A percentile compares a stretch with the other conserved stretches of the same genome.
These are phyloP conservation scores for Botrytis hyacinthi DNA, from an alignment of 2,329 filamentous ascomycete species.

Conservation along the genomic window DNA sequence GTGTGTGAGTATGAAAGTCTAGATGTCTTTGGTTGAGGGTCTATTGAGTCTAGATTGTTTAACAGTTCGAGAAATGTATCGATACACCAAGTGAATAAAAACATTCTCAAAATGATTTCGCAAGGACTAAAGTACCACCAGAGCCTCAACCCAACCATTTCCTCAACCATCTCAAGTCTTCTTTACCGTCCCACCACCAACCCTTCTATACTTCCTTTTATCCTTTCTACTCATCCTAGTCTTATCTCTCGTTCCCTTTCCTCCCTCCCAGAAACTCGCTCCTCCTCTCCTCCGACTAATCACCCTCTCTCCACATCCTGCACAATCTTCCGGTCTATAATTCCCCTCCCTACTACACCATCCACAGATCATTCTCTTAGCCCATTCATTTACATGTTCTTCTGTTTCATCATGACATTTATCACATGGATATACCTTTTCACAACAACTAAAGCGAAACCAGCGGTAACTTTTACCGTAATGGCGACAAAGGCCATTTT, in stretches of 20 bases:
- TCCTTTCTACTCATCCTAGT: conserved; percentile 72
- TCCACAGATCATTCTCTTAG: conserved; percentile 79
- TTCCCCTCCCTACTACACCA: conserved; percentile 79
- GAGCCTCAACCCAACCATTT: not conserved
- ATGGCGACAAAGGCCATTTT: conserved; percentile 54
- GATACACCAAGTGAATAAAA: not conserved
- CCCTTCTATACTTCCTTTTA: conserved; percentile 67
- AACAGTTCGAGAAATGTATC: not conserved
- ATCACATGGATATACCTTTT: conserved; percentile 59
- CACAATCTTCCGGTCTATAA: conserved; percentile 73
- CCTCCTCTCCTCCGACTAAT: conserved; percentile 60
- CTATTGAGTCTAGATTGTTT: not conserved
- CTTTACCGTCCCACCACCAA: conserved; percentile 41
- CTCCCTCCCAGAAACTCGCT: conserved; percentile 80
- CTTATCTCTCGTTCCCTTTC: conserved; percentile 74
- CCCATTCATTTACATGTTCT: conserved; percentile 76
- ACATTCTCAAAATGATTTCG: not conserved
- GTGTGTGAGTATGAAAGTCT: not conserved
- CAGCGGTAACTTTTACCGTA: conserved; percentile 60
- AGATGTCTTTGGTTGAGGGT: not conserved
- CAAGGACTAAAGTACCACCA: not conserved
- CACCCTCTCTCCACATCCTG: conserved; percentile 67
- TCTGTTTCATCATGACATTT: conserved; percentile 72
- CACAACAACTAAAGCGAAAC: conserved; percentile 65
- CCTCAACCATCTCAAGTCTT: conserved; percentile 14